Evolutionary conservation across 1,139 yeast genomes (phyloP).

Genomic region (Blastobotrys apis): DNA sequence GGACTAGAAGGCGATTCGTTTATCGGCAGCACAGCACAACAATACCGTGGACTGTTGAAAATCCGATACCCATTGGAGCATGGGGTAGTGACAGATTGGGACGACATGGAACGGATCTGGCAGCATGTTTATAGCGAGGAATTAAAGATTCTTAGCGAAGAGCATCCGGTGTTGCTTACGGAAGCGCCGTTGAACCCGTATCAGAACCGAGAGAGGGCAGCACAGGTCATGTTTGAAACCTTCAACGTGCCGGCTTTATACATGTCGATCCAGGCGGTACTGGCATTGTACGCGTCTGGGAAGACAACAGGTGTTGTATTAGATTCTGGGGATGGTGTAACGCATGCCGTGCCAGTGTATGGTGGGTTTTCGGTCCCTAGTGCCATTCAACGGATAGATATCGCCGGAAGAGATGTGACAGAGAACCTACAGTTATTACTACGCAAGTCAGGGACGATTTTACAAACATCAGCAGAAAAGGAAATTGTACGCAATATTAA

Average conservation of each 20-base stretch:
- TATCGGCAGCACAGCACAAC: constrained; percentile 72
- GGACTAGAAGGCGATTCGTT: constrained; percentile 60
- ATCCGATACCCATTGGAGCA: constrained; percentile 71
- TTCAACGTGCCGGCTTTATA: constrained; percentile 87
- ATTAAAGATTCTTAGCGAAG: constrained; percentile 68
- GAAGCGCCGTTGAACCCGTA: constrained; percentile 87
- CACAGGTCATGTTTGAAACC: constrained; percentile 76
- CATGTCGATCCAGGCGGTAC: constrained; percentile 75
- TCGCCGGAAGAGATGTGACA: constrained; percentile 87
- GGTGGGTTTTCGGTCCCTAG: constrained; percentile 80
- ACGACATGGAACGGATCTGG: constrained; percentile 80
- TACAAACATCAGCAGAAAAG: constrained; percentile 69
- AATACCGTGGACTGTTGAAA: constrained; percentile 66
- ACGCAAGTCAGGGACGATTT: constrained; percentile 59
- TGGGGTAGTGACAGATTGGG: constrained; percentile 83
- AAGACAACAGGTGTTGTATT: constrained; percentile 86
- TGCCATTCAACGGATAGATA: constrained; percentile 68
- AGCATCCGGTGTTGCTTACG: constrained; percentile 83
- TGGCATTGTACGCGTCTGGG: constrained; percentile 83
- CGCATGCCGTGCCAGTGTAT: constrained; percentile 82
- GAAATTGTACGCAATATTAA: constrained; percentile 78
- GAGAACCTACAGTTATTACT: constrained; percentile 64
- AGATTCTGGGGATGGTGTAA: constrained; percentile 91
- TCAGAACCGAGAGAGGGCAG: constrained; percentile 63
- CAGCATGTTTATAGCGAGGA: constrained; percentile 56